A percentile compares a stretch with the other conserved stretches of the same genome.
Conservation (phyloP, 371 early-diverging fungal species). For the Lichtheimia corymbifera region DNA sequence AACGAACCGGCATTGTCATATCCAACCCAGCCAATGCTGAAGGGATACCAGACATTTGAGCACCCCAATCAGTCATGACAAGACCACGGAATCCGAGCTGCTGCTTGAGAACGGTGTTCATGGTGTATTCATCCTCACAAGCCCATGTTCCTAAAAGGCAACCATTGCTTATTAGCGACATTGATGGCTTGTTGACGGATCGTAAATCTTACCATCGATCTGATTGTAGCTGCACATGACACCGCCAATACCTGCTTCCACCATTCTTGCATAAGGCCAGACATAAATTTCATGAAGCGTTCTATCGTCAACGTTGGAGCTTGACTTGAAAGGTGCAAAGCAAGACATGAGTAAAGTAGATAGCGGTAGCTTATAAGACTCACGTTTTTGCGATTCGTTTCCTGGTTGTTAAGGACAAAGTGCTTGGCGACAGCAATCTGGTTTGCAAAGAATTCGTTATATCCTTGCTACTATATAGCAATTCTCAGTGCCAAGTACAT, state of each 20-base stretch:
- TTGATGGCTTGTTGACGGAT: too few species aligned
- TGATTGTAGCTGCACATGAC: constrained; percentile 56
- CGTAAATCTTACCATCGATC: constrained; percentile 23
- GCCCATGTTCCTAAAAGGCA: constrained; percentile 21
- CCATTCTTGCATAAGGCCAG: constrained; percentile 44
- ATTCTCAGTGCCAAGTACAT: constrained; percentile 7
- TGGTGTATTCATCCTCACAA: constrained; percentile 35
- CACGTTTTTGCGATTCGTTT: constrained; percentile 29
- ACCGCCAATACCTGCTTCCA: constrained; percentile 51
- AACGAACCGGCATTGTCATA: constrained; percentile 55
- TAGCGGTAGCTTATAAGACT: neutral
- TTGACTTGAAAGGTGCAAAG: constrained; percentile 20
- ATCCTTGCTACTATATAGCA: neutral
- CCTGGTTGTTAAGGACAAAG: constrained; percentile 54
- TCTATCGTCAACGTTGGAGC: constrained; percentile 42
- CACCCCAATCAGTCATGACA: constrained; percentile 32
- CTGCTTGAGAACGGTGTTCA: constrained; percentile 44
- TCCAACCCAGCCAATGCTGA: constrained; percentile 45
- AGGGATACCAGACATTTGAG: constrained; percentile 21
- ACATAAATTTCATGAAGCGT: constrained; percentile 58
- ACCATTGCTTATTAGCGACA: too few species aligned
- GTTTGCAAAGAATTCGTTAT: neutral
- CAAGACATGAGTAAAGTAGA: too few species aligned
- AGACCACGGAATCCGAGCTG: constrained; percentile 40
- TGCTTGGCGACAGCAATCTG: constrained; percentile 61